These are phyloP conservation scores for Saururus chinensis DNA, from an alignment of 164 flowering plant genomes.

Conservation along the genomic window DNA sequence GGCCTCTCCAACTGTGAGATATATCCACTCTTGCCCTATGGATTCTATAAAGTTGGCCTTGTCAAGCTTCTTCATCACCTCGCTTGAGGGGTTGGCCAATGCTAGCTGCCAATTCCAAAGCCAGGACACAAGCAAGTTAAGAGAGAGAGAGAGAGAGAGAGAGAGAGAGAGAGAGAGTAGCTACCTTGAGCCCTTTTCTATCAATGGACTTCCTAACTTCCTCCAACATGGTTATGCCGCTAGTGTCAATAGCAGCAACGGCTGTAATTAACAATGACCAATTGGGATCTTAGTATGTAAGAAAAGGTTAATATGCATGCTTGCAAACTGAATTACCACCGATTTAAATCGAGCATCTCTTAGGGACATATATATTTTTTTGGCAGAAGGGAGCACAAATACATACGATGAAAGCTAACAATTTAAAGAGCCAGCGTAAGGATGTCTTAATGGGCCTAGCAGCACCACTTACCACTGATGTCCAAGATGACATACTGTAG, in stretches of 20 bases:
- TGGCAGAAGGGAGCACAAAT: too few relatives aligned
- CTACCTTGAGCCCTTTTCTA: neutral
- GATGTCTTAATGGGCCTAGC: neutral
- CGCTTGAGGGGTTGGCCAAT: conserved; percentile 64
- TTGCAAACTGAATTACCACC: too few relatives aligned
- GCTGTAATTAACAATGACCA: neutral
- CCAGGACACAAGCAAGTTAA: neutral
- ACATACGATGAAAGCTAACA: too few relatives aligned
- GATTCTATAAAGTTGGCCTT: conserved; percentile 43
- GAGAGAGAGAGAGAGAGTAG: neutral
- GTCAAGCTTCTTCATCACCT: conserved; percentile 68
- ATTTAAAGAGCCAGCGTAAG: too few relatives aligned
- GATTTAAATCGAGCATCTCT: too few relatives aligned
- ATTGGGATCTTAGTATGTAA: neutral
- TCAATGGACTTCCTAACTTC: neutral
- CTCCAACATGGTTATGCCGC: neutral
- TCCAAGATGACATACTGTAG: conserved; percentile 68
- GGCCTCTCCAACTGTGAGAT: conserved; percentile 62
- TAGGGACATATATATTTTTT: too few relatives aligned
- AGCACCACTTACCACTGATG: conserved; percentile 36
- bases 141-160: neutral
- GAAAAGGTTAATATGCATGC: neutral
- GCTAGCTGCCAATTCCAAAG: conserved; percentile 29
- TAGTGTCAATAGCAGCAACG: neutral
- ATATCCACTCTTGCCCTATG: conserved; percentile 59